Conservation (phyloP, 176 grass and related monocot genomes). For the Carex littledalei region DNA sequence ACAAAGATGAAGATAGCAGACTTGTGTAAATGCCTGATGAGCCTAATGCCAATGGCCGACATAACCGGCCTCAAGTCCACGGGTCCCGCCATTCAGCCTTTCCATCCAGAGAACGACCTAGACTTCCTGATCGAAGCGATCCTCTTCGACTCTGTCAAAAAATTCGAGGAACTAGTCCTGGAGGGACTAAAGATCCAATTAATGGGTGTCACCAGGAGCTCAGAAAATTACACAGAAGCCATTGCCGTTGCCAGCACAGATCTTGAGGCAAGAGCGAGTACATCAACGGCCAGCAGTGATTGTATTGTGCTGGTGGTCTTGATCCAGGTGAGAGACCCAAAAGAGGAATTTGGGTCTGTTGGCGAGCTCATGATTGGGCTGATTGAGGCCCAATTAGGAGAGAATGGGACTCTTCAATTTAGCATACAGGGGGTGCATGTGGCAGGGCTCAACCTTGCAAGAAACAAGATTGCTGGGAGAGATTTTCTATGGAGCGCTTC, state of each 20-base stretch:
- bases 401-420: slow-evolving; percentile 17
- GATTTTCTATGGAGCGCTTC: slow-evolving; percentile 60
- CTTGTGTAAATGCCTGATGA: slow-evolving; percentile 27
- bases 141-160: slow-evolving; percentile 33
- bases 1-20: slow-evolving; percentile 17
- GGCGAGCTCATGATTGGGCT: slow-evolving; percentile 6
- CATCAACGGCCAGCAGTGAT: slow-evolving; percentile 4
- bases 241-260: not conserved
- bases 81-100: not conserved
- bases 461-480: not conserved
- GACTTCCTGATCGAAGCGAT: slow-evolving; percentile 34
- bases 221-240: not conserved
- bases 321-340: slow-evolving; percentile 59
- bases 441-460: slow-evolving; percentile 38
- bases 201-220: slow-evolving; percentile 9
- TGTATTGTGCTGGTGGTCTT: slow-evolving; percentile 38
- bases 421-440: slow-evolving; percentile 34
- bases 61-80: slow-evolving; percentile 18
- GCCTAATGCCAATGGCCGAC: slow-evolving; percentile 44
- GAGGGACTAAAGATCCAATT: slow-evolving; percentile 58
- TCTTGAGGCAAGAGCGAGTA: not conserved
- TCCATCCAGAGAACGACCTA: slow-evolving; percentile 9
- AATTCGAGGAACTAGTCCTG: slow-evolving; percentile 36
- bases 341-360: slow-evolving; percentile 30
- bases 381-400: not conserved